Evolutionary conservation across 768 basidiomycete species (phyloP), one percentile per base, ranked within the genome.

Genomic region (Hemileccinum impolitum): DNA sequence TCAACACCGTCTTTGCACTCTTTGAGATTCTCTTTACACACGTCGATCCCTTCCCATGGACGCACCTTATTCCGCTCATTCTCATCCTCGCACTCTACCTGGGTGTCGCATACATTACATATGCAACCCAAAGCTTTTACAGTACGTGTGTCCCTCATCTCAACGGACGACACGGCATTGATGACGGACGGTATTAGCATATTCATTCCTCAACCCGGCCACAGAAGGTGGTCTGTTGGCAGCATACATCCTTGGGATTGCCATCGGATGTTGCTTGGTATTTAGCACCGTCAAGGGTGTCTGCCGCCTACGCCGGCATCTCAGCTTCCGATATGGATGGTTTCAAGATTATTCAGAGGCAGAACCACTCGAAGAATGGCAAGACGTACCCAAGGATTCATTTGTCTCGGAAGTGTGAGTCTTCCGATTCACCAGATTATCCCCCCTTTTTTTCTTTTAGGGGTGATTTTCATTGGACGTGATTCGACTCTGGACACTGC

Each of bases 21-120:
- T 72, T 80, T 55, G 87, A 89, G 58, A 70, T 85, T 15, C 17
- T 78, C 8, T 61, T 80, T 26, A 80, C 85, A 1, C 75, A 83
- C 55, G 64, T 65, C 11, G 74, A 72, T 0, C 77, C 81, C 0
- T 62, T 71, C 8, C 79, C 79, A 0, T 86, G 81, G 82, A 51
- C 70, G 14, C 68, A 75, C 35, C 63, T 87, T 3, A 66, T 72
- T 2, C 57, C 74, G 31, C 67, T 75, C 21, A 39, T 86, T 14
- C 14, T 84, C 11, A 53, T 81, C 17, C 75, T 87, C 10, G 78
- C 54, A 0, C 57, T 65, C 3, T 90, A 89, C 57, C 66, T 88
- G 15, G 84, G 76, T 19, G 67, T 89, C 1, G 86, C 85, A 11
- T 90, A 88, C 55, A 75, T 90, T 45, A 85, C 84, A 0, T 55